These are phyloP conservation scores for Euphorbia corollata DNA, from an alignment of 441 rosid genomes.

Conservation along the genomic window DNA sequence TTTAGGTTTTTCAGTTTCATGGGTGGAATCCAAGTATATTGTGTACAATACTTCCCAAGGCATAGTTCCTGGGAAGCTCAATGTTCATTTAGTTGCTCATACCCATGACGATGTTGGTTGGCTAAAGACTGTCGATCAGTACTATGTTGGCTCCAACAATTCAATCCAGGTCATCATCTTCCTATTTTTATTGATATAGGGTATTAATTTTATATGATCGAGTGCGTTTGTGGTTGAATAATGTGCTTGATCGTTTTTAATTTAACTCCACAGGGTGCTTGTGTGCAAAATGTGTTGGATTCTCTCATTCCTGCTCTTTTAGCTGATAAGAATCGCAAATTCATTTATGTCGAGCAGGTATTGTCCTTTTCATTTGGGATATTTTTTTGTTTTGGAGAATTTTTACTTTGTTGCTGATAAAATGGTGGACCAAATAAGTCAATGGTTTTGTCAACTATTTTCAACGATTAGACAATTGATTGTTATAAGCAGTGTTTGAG, in stretches of 20 bases:
- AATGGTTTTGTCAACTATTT: neutral
- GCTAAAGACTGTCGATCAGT: slow-evolving; percentile 97
- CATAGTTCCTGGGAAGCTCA: slow-evolving; percentile 69
- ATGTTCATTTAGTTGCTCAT: slow-evolving; percentile 93
- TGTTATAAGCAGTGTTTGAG: neutral
- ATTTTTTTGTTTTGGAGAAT: neutral
- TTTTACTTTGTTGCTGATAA: slow-evolving; percentile 12
- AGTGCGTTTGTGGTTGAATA: neutral
- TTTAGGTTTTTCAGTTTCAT: slow-evolving; percentile 17
- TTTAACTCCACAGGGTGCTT: slow-evolving; percentile 56
- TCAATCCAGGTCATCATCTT: slow-evolving; percentile 65
- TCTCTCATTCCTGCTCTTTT: slow-evolving; percentile 72
- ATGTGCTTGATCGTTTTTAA: neutral
- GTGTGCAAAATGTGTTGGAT: slow-evolving; percentile 92
- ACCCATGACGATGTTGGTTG: slow-evolving; percentile 97
- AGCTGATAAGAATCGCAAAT: slow-evolving; percentile 90
- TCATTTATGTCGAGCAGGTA: slow-evolving; percentile 82
- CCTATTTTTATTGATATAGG: neutral
- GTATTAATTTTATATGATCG: neutral
- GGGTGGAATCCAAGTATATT: slow-evolving; percentile 58
- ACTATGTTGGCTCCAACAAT: slow-evolving; percentile 97
- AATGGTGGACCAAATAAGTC: neutral
- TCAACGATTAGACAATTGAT: neutral
- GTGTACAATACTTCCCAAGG: slow-evolving; percentile 77
- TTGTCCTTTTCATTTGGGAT: slow-evolving; percentile 9